These are phyloP conservation scores for Eruca vesicaria DNA, from an alignment of 441 rosid genomes.

Conservation along the genomic window DNA sequence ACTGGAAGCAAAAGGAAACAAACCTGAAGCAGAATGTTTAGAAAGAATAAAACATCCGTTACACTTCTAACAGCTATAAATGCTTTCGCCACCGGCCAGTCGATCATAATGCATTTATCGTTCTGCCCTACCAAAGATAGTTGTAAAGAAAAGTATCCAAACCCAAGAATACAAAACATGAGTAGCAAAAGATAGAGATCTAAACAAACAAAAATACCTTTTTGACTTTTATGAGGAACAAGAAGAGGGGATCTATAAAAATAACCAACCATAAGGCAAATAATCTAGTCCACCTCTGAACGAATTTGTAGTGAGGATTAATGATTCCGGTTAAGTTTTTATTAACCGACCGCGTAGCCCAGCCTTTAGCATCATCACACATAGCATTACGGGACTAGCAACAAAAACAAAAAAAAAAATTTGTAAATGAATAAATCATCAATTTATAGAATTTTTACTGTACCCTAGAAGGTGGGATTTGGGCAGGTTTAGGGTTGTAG, in stretches of 20 bases:
- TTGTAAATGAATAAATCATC: no score
- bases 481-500: constrained; percentile 45
- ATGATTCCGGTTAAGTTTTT: constrained; percentile 60
- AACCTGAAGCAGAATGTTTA: constrained; percentile 89
- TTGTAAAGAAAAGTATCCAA: neutral
- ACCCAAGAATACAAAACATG: neutral
- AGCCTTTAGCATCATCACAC: constrained; percentile 83
- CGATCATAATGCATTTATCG: constrained; percentile 52
- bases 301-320: constrained; percentile 76
- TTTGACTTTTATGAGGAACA: constrained; percentile 54
- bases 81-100: constrained; percentile 46
- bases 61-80: constrained; percentile 54
- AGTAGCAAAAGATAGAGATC: neutral
- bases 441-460: no score
- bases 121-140: constrained; percentile 40
- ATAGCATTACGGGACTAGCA: constrained; percentile 58
- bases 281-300: constrained; percentile 70
- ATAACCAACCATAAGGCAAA: constrained; percentile 72
- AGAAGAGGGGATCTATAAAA: constrained; percentile 80
- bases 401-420: constrained; percentile 30
- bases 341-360: constrained; percentile 54
- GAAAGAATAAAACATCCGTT: constrained; percentile 59
- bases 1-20: constrained; percentile 3
- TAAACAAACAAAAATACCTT: constrained; percentile 40
- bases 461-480: constrained; percentile 39